These are phyloP conservation scores for Agrocybe pediades DNA, from an alignment of 768 basidiomycete species.

Conservation along the genomic window DNA sequence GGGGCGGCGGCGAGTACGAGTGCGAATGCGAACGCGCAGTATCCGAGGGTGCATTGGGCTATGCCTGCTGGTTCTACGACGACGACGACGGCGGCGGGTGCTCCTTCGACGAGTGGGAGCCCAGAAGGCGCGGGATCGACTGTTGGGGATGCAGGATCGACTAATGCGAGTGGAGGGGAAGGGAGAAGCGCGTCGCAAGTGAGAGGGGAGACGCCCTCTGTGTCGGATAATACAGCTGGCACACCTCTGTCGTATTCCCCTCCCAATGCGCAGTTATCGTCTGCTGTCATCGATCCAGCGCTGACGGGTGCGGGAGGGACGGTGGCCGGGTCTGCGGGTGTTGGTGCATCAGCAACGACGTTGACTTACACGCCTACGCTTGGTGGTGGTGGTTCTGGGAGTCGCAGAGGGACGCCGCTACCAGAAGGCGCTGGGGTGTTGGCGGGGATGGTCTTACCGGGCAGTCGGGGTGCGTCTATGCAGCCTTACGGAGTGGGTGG, in stretches of 20 bases:
- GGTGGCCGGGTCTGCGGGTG: background rate
- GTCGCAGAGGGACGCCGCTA: constrained; percentile 15
- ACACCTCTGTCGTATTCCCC: background rate
- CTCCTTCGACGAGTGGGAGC: background rate
- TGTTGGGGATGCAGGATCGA: background rate
- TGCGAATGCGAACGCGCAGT: constrained; percentile 21
- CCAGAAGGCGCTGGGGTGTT: constrained; percentile 15
- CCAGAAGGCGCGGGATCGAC: background rate
- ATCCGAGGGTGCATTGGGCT: constrained; percentile 43
- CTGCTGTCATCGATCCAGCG: constrained; percentile 24
- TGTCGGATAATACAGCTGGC: background rate
- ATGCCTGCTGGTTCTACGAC: constrained; percentile 13
- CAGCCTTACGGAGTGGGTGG: constrained; percentile 16
- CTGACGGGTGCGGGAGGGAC: constrained; percentile 18
- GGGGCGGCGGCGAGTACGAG: constrained; percentile 11
- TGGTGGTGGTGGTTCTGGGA: background rate
- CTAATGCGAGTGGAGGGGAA: background rate
- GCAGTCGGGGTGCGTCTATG: constrained; percentile 9
- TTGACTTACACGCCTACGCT: background rate
- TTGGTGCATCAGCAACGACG: background rate
- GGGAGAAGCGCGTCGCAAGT: background rate
- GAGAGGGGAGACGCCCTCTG: background rate
- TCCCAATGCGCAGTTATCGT: background rate
- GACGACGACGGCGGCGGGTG: background rate
- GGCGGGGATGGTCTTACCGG: constrained; percentile 16